Evolutionary conservation across 2,329 filamentous ascomycete genomes (phyloP), one percentile per base, ranked within the genome.

Genomic region (Sporothrix inflata): DNA sequence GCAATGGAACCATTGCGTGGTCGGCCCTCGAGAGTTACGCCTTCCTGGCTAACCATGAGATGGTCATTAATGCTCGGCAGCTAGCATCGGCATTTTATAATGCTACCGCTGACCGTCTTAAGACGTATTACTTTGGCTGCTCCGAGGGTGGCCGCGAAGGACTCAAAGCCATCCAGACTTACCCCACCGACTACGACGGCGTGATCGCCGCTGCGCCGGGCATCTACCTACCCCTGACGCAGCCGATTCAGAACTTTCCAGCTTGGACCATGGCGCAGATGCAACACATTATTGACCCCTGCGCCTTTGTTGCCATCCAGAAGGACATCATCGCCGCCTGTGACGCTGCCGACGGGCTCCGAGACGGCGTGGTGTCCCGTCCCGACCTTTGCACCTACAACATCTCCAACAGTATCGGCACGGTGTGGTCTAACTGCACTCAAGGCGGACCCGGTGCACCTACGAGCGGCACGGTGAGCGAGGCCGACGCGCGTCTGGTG

Each of bases 111-210:
- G 57, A 42, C 16, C 30, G 19, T 7, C 42, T 63, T 30, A 63
- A 63, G 34, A 63, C 57, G 57, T 63, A 63, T 24, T 63, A 40
- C 34, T 63, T 63, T 34, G 57, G 57, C 34, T 63, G 57, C 57
- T 63, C 57, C 34, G 57, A 63, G 57, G 57, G 30, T 12, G 57
- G 57, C 30, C 57, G 57, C 19, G 57, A 63, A 63, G 57, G 57
- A n/a, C 57, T 63, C 57, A 63, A 63, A 34, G 57, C 57, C 34
- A 63, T 63, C 34, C 57, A 63, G 57, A 63, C 57, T 3, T 63
- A 63, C 34, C 57, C 57, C 4, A 63, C 14, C 2, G 57, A 63
- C 19, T 63, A 63, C 57, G 57, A 63, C 57, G 57, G 57, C 11
- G 57, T 63, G 30, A 42, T 63, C 2, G 57, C 57, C 34, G 57